These are phyloP conservation scores for Eimeria maxima DNA, from an alignment of 169 alveolate genomes.

Conservation along the genomic window DNA sequence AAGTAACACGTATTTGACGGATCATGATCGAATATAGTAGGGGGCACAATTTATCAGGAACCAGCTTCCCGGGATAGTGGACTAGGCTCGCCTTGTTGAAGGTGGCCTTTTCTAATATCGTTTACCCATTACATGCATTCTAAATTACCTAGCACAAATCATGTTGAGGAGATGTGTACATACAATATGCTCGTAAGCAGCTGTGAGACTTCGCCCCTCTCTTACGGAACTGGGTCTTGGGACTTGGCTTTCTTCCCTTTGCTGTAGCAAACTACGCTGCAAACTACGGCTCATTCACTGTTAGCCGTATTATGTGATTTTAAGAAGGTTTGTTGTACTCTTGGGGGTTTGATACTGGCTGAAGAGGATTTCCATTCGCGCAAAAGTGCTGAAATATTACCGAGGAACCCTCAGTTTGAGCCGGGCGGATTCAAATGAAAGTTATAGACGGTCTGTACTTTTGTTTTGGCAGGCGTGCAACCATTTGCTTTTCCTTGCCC, in stretches of 20 bases:
- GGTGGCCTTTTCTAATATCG: neutral
- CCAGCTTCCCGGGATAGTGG: neutral
- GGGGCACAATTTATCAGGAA: neutral
- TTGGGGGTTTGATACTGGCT: neutral
- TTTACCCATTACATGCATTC: neutral
- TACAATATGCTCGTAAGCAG: neutral
- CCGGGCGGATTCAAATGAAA: neutral
- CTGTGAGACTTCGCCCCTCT: neutral
- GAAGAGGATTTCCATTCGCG: neutral
- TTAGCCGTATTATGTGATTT: neutral
- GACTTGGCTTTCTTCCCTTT: neutral
- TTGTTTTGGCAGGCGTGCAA: neutral
- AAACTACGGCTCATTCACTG: neutral
- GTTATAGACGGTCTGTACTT: neutral
- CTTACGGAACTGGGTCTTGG: neutral
- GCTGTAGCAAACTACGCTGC: neutral
- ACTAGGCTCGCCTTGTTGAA: neutral
- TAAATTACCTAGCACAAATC: too few species aligned
- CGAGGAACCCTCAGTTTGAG: neutral
- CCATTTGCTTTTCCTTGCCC: neutral
- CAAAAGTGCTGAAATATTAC: neutral
- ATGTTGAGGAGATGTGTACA: too few species aligned
- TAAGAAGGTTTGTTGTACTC: neutral
- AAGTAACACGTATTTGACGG: neutral
- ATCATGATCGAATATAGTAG: neutral